Conservation (phyloP, 2,329 filamentous ascomycete species). For the Fusarium nisikadoi region DNA sequence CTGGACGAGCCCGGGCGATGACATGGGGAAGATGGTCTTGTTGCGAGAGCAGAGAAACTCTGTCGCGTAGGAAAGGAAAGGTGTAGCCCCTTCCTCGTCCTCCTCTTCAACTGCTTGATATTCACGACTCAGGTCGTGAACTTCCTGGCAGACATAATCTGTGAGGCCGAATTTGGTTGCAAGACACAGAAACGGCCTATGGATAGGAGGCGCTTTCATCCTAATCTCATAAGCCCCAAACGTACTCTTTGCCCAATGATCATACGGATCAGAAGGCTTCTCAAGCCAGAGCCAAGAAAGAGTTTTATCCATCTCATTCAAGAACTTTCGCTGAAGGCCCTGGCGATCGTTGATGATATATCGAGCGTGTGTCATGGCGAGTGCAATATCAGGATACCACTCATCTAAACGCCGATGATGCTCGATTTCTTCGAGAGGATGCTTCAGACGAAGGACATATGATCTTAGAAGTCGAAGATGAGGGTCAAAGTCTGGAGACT, state of each 20-base stretch:
- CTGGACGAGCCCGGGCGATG: neutral
- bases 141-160: slow-evolving; percentile 2
- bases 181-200: slow-evolving; percentile 1
- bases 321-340: neutral
- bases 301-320: slow-evolving; percentile 12
- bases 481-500: neutral
- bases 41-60: slow-evolving; percentile 16
- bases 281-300: slow-evolving; percentile 9
- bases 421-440: slow-evolving; percentile 48
- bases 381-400: slow-evolving; percentile 52
- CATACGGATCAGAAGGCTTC: neutral
- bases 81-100: neutral
- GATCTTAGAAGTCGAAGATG: slow-evolving; percentile 9
- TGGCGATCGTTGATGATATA: slow-evolving; percentile 34
- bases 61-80: slow-evolving; percentile 8
- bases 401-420: slow-evolving; percentile 52
- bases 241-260: slow-evolving; percentile 16
- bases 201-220: slow-evolving; percentile 9
- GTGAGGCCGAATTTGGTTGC: slow-evolving; percentile 1
- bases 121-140: neutral
- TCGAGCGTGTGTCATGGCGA: slow-evolving; percentile 52
- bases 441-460: slow-evolving; percentile 47
- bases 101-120: neutral
- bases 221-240: slow-evolving; percentile 12
- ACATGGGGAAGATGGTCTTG: slow-evolving; percentile 13